A percentile compares a stretch with the other conserved stretches of the same genome.
These are phyloP conservation scores for Psilocybe mexicana DNA, from an alignment of 1,284 basidiomycete species.

Conservation along the genomic window DNA sequence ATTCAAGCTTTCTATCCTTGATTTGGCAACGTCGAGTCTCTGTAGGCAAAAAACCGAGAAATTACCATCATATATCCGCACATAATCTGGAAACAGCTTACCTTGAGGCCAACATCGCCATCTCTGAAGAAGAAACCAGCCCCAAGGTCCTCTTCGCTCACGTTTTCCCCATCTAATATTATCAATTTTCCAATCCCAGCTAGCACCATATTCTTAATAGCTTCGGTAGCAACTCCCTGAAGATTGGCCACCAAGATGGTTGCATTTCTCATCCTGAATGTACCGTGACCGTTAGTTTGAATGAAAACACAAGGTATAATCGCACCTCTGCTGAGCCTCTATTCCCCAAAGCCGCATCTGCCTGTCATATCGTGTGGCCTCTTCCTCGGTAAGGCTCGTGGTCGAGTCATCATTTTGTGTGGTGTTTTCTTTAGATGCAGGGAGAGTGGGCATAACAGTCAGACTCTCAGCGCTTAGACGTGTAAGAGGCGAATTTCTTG, in stretches of 20 bases:
- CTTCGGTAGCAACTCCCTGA: constrained; percentile 89
- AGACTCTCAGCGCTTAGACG: not conserved
- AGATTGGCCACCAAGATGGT: constrained; percentile 86
- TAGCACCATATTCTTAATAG: constrained; percentile 91
- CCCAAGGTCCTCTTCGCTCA: constrained; percentile 81
- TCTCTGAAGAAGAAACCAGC: constrained; percentile 94
- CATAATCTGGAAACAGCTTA: constrained; percentile 33
- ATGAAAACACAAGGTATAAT: not conserved
- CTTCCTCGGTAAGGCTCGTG: constrained; percentile 44
- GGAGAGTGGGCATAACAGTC: constrained; percentile 11
- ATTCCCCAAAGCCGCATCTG: constrained; percentile 98
- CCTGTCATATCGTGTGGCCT: constrained; percentile 82
- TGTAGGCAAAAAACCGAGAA: constrained; percentile 41
- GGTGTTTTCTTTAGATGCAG: constrained; percentile 3
- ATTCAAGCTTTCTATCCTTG: constrained; percentile 87
- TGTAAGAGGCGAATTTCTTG: no score
- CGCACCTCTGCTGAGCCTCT: constrained; percentile 91
- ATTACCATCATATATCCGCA: constrained; percentile 40
- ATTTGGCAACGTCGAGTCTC: constrained; percentile 83
- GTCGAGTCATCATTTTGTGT: constrained; percentile 9
- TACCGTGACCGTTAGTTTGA: not conserved
- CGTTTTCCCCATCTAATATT: constrained; percentile 63
- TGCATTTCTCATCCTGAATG: constrained; percentile 86
- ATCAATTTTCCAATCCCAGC: constrained; percentile 76
- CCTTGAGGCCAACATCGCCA: constrained; percentile 87